Base-by-base conservation (phyloP, 108 stramenopile species). In the Fragilaria crotonensis region DNA sequence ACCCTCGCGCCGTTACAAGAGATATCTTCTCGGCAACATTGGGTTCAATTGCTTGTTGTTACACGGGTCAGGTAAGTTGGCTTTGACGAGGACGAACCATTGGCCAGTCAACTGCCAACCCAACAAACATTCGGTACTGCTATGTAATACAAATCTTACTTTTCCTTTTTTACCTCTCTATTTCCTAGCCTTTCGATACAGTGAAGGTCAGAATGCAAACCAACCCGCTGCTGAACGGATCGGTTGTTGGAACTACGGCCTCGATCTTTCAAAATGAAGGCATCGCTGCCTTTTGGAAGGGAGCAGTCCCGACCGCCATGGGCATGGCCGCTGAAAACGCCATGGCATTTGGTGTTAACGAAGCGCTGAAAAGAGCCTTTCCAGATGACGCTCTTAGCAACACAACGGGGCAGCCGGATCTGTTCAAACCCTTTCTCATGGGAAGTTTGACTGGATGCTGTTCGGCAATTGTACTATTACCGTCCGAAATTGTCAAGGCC, bases 301-400 rank as follows among this genome's bases (percentile, higher is more conserved):
- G 92, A 21, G 77, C 88, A 0, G 81, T 94, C 1, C 93, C 93
- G 4, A 94, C 93, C 2, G 79, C 85, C 0, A 62, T 84, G 57
- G 93, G 93, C 5, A 94, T 94, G 93, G 71, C 85, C 2, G 57
- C 73, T 19, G 93, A 94, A 66, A 94, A 90, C 68, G 85, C 79
- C 33, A 85, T 94, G 89, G 93, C 93, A 33, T 94, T 94, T 74
- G 89, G 87, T 21, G 82, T 94, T 29, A 90, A 94, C 58, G 93
- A 86, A 56, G 86, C 86, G 5, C 60, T 94, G 52, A 94, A 94
- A 58, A 71, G 93, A 49, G 76, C 87, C 0, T 94, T 90, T 77
- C 81, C 89, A 5, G 78, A 82, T 67, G 47, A 60, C 0, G 19
- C 20, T n/a, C 4, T 3, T 23, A 50, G 49, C n/a, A 68, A 68